Evolutionary conservation across 768 basidiomycete species (phyloP), one percentile per base, ranked within the genome.

Genomic region (Tylopilus plumbeoviolaceoides): DNA sequence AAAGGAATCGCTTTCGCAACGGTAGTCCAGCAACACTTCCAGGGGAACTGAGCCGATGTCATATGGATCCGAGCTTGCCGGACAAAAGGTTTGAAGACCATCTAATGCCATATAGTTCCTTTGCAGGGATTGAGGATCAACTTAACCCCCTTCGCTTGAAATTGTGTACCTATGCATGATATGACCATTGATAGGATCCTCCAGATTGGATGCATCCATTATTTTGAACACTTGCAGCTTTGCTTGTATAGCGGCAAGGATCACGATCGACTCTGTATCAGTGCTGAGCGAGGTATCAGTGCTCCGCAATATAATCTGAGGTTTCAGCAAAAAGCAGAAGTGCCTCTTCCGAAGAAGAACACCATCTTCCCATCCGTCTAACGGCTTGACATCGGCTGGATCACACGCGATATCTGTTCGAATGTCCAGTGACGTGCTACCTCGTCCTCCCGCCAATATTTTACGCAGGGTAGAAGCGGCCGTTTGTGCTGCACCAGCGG

Each of bases 31-130:
- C 47, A 95, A 70, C 39, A 94, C 88, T 70, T 98, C 95, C 21
- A 94, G 75, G n/a, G 95, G 95, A 25, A 98, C 83, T 50, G 77
- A 78, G 14, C 78, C 78, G 66, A 76, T 75, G 21, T 72, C 73
- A 7, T 72, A 73, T n/a, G 68, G 63, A 44, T 70, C 64, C 11
- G 66, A 57, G 28, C 70, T 62, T 2, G 77, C 75, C 1, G 95
- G 95, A 36, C 89, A 85, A 72, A 95, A 98, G 8, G 85, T 82
- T 68, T 98, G 95, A 30, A 98, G 76, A 2, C 91, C 91, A 47
- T 82, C 83, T 50, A 97, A 70, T 6, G 82, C 78, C 11, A 83
- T 84, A 59, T 89, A 92, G 44, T 83, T 93, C 70, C 92, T 94
- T 57, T 33, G 55, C 43, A 18, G 17, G 48, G 41, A 33, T 42